Percentiles rank a stretch among this genome's conserved stretches.
phyloP scores from a whole-genome alignment of 1,284 basidiomycete genomes.

The Mycosarcoma mackinlayi region DNA sequence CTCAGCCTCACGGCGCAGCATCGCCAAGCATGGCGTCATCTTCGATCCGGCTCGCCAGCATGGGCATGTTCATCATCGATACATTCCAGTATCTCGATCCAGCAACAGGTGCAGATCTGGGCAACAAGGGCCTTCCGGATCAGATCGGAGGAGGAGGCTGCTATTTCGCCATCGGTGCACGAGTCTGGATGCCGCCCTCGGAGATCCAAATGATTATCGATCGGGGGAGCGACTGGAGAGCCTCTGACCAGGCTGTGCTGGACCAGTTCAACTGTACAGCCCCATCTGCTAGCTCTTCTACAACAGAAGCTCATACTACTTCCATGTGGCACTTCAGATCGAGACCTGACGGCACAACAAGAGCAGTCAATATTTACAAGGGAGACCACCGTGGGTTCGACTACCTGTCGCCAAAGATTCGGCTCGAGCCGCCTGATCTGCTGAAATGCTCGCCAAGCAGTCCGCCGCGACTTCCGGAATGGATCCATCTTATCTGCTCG shows the following conservation, averaged over 20 bases:
- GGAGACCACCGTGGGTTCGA: constrained; percentile 81
- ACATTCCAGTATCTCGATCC: constrained; percentile 43
- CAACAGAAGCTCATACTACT: background rate
- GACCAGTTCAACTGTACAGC: constrained; percentile 73
- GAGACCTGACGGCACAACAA: constrained; percentile 74
- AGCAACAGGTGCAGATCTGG: constrained; percentile 19
- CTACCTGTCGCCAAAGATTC: constrained; percentile 80
- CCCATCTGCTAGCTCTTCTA: constrained; percentile 64
- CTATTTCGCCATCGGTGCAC: constrained; percentile 76
- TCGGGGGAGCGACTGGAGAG: constrained; percentile 81
- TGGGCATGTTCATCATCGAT: constrained; percentile 61
- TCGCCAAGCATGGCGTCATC: constrained; percentile 10
- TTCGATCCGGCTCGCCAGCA: constrained; percentile 30
- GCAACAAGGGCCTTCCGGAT: constrained; percentile 37
- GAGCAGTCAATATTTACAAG: constrained; percentile 81
- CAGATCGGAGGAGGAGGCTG: constrained; percentile 91
- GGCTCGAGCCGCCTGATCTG: constrained; percentile 79
- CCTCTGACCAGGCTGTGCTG: constrained; percentile 73
- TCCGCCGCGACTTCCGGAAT: constrained; percentile 71
- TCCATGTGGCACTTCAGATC: constrained; percentile 82
- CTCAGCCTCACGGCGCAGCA: background rate
- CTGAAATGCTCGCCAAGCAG: constrained; percentile 70
- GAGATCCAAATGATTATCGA: constrained; percentile 79
- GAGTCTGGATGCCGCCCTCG: constrained; percentile 74
- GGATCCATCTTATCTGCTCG: constrained; percentile 87